Evolutionary conservation across 202 grass and related monocot genomes (phyloP).

Genomic region (Musa balbisiana): DNA sequence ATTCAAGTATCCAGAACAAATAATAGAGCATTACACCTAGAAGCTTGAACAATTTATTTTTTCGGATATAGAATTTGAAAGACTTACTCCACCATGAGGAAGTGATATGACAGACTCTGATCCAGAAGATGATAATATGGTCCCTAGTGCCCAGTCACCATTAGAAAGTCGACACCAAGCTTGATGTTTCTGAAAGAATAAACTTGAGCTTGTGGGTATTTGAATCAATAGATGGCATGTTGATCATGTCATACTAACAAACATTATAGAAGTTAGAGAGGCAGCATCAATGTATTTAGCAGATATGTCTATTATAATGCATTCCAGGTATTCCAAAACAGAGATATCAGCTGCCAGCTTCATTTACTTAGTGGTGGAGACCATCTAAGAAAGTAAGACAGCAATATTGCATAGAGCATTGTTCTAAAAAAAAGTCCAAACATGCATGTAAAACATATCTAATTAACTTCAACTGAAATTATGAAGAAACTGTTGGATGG

Average conservation of each 20-base stretch:
- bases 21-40: background rate
- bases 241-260: constrained; percentile 3
- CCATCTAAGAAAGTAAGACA: background rate
- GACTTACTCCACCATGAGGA: constrained; percentile 61
- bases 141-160: constrained; percentile 74
- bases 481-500: background rate
- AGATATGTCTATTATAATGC: background rate
- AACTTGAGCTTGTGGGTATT: background rate
- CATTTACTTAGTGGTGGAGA: background rate
- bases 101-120: constrained; percentile 65
- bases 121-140: constrained; percentile 70
- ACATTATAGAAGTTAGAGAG: background rate
- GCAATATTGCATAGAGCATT: background rate
- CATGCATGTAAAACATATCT: background rate
- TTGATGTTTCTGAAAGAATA: constrained; percentile 64
- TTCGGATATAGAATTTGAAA: constrained; percentile 22
- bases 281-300: background rate
- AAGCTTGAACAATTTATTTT: background rate
- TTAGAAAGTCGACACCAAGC: constrained; percentile 73
- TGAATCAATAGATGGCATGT: background rate
- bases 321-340: background rate
- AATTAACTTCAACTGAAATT: background rate
- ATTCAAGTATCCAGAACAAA: constrained; percentile 2
- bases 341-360: background rate
- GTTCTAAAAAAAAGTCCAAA: background rate